Conservation (phyloP, 2,329 filamentous ascomycete genomes). For the Cladorrhinum sp. region DNA sequence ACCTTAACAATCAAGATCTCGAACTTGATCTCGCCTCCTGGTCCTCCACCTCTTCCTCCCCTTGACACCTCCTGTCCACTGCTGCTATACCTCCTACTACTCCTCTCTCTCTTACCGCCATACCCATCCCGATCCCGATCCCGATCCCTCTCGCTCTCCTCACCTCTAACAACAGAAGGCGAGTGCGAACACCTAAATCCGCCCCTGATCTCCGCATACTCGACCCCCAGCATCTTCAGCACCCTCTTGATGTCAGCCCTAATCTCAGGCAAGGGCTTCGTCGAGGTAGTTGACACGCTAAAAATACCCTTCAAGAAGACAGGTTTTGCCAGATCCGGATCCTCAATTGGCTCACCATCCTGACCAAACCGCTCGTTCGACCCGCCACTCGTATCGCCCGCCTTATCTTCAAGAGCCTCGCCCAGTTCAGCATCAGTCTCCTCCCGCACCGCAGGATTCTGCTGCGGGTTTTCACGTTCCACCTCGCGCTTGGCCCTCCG, state of each 20-base stretch:
- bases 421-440: constrained; percentile 82
- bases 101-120: neutral
- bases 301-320: constrained; percentile 96
- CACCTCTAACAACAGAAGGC: constrained; percentile 71
- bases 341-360: constrained; percentile 42
- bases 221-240: constrained; percentile 81
- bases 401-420: constrained; percentile 34
- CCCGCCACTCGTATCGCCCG: constrained; percentile 44
- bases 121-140: neutral
- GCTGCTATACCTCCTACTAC: neutral
- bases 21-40: constrained; percentile 87
- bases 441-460: constrained; percentile 69
- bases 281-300: constrained; percentile 94
- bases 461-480: constrained; percentile 43
- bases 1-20: constrained; percentile 99
- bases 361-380: constrained; percentile 50
- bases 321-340: constrained; percentile 81
- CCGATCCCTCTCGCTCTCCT: constrained; percentile 8
- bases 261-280: constrained; percentile 82
- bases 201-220: constrained; percentile 87
- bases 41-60: constrained; percentile 6
- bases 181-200: constrained; percentile 87
- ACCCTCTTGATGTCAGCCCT: constrained; percentile 88
- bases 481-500: constrained; percentile 63
- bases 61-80: neutral